Base-by-base conservation (phyloP, 2,329 filamentous ascomycete genomes). In the Penicillium capsulatum region DNA sequence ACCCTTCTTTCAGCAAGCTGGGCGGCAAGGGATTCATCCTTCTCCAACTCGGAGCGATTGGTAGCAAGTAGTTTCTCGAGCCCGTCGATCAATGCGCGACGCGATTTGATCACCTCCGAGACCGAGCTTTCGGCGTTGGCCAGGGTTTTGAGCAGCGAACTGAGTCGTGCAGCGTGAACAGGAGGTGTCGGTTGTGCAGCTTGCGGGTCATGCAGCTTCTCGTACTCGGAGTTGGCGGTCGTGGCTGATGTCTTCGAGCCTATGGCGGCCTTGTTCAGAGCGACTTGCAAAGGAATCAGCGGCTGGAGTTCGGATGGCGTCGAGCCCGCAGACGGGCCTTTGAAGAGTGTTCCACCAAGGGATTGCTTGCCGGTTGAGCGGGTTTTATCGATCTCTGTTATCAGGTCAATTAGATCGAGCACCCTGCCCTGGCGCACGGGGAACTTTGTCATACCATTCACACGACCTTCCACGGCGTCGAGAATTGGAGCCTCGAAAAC, bases 91-190 rank as follows among this genome's bases (percentile, higher is more conserved):
- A 98, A 75, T 7, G 80, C 77, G 50, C 80, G 79, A 10, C 92
- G 82, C 2, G 89, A 87, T 60, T 91, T 90, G 60, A 98, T 87
- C 51, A 85, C 87, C 55, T 95, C 88, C 2, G 86, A 83, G 1
- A 97, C 85, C 0, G 91, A 89, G 38, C 81, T 86, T 65, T 98
- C 90, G 3, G 92, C 92, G 48, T 80, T 86, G 14, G 88, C 87
- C 13, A 98, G 76, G 5, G 82, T 85, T 70, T 92, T 96, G 38
- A 97, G 76, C n/a, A 98, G 74, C 2, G 87, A 85, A 50, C 86
- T 90, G 7, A 98, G 77, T 17, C 88, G 84, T 10, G 91, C 91
- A 2, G 92, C 92, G 59, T 94, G 87, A 14, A 98, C 90, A 1
- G 92, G 90, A 0, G 90, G 83, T 0, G 88, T 84, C 0, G 91